Evolutionary conservation across 768 basidiomycete genomes (phyloP).

Genomic region (Leccinum pellstonianum): DNA sequence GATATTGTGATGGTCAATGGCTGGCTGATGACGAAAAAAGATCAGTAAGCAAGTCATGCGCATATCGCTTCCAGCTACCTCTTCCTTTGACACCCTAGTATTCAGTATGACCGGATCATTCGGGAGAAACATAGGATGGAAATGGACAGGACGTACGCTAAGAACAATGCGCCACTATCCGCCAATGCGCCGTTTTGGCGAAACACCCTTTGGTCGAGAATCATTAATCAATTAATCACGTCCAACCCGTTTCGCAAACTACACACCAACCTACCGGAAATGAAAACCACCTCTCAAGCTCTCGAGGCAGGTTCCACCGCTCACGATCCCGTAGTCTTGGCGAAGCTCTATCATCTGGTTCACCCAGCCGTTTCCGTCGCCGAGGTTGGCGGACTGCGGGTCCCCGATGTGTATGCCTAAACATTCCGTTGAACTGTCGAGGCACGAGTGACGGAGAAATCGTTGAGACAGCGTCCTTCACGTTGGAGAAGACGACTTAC

Average conservation of each 20-base stretch:
- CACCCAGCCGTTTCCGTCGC: slow-evolving; percentile 45
- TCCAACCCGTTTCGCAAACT: not conserved
- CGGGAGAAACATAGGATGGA: not conserved
- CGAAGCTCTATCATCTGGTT: slow-evolving; percentile 45
- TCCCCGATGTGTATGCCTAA: slow-evolving; percentile 34
- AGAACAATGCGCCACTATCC: slow-evolving; percentile 49
- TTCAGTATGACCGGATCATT: not conserved
- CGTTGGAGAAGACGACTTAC: slow-evolving; percentile 40
- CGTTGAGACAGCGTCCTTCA: not conserved
- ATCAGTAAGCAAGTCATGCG: not conserved
- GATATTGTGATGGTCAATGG: slow-evolving; percentile 39
- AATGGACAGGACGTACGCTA: slow-evolving; percentile 41
- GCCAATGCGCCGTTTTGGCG: slow-evolving; percentile 58
- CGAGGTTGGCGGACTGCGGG: slow-evolving; percentile 42
- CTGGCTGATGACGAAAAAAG: slow-evolving; percentile 21
- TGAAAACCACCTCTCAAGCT: slow-evolving; percentile 46
- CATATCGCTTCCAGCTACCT: slow-evolving; percentile 22
- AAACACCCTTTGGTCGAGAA: slow-evolving; percentile 39
- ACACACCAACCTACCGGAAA: slow-evolving; percentile 35
- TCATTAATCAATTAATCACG: not conserved
- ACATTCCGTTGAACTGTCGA: slow-evolving; percentile 40
- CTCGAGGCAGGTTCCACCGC: slow-evolving; percentile 44
- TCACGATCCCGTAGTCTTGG: slow-evolving; percentile 37
- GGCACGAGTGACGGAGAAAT: slow-evolving; percentile 7
- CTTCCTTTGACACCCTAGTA: slow-evolving; percentile 46